Percentiles rank a stretch among this genome's conserved stretches.
phyloP scores from a whole-genome alignment of 371 early-diverging fungal species.

The Lichtheimia corymbifera region DNA sequence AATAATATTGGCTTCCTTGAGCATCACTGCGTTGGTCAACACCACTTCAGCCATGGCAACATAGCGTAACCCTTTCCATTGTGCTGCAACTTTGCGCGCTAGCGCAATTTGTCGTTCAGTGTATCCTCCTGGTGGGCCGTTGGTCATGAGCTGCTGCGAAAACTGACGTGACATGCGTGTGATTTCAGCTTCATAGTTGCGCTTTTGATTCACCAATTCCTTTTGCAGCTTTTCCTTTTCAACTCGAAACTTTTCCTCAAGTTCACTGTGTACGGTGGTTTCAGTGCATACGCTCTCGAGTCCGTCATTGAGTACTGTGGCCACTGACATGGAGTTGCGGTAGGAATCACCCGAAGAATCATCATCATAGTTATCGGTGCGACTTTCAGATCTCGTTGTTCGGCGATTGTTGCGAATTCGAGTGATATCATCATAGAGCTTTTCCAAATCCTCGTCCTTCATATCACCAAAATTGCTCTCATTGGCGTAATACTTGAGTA shows the following conservation, averaged over 20 bases:
- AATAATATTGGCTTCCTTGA: slow-evolving; percentile 89
- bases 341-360: slow-evolving; percentile 11
- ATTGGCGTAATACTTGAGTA: slow-evolving; percentile 50
- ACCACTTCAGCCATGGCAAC: slow-evolving; percentile 76
- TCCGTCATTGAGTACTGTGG: slow-evolving; percentile 37
- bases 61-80: slow-evolving; percentile 66
- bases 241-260: slow-evolving; percentile 55
- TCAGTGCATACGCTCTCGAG: slow-evolving; percentile 45
- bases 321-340: slow-evolving; percentile 3
- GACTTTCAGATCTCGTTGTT: slow-evolving; percentile 47
- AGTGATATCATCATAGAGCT: slow-evolving; percentile 57
- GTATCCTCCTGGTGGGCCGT: slow-evolving; percentile 16
- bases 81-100: slow-evolving; percentile 11
- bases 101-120: slow-evolving; percentile 29
- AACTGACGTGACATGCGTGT: slow-evolving; percentile 45
- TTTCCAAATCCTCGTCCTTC: slow-evolving; percentile 63
- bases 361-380: slow-evolving; percentile 12
- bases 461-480: slow-evolving; percentile 49
- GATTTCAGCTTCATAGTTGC: slow-evolving; percentile 60
- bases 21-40: slow-evolving; percentile 63
- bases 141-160: slow-evolving; percentile 10
- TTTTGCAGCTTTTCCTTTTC: slow-evolving; percentile 59
- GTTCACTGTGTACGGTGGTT: slow-evolving; percentile 28
- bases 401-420: slow-evolving; percentile 53
- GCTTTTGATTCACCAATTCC: slow-evolving; percentile 43